Evolutionary conservation across 495 filamentous ascomycete species (phyloP).

Genomic region (Talaromyces wortmannii): DNA sequence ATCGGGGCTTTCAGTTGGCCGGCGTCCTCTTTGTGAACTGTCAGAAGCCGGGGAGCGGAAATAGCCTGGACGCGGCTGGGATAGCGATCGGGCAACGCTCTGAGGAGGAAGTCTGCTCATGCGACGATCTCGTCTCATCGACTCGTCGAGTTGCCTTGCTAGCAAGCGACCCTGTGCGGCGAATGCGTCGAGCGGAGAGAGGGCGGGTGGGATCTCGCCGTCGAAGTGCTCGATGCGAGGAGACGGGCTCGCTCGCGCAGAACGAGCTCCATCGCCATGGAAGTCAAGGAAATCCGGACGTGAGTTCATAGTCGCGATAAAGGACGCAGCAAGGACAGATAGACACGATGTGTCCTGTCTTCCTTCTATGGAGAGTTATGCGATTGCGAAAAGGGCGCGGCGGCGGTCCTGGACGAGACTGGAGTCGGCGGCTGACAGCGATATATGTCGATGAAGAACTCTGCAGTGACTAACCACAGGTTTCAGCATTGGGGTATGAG

Average conservation of each 20-base stretch:
- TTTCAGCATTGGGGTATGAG: not conserved
- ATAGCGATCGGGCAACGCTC: conserved; percentile 71
- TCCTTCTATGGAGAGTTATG: not conserved
- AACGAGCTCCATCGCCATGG: not conserved
- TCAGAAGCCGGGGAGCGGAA: conserved; percentile 50
- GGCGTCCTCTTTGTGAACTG: conserved; percentile 18
- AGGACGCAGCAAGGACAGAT: not conserved
- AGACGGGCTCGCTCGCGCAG: not conserved
- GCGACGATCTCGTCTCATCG: conserved; percentile 56
- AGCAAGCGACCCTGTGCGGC: conserved; percentile 81
- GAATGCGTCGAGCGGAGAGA: conserved; percentile 93
- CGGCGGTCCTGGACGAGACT: not conserved
- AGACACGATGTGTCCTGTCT: not conserved
- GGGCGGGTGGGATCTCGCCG: conserved; percentile 82
- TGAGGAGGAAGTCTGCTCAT: conserved; percentile 80
- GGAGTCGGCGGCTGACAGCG: not conserved
- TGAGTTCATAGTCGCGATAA: not conserved
- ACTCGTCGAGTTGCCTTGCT: conserved; percentile 79
- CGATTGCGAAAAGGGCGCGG: not conserved
- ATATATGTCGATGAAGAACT: not conserved
- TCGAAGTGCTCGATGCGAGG: conserved; percentile 58
- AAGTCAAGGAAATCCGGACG: conserved; percentile 3
- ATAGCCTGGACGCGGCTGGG: conserved; percentile 62
- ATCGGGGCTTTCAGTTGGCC: conserved; percentile 28
- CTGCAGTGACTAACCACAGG: not conserved